A percentile compares a stretch with the other conserved stretches of the same genome.
phyloP scores from a whole-genome alignment of 805 yeast species.

The Hanseniaspora opuntiae region DNA sequence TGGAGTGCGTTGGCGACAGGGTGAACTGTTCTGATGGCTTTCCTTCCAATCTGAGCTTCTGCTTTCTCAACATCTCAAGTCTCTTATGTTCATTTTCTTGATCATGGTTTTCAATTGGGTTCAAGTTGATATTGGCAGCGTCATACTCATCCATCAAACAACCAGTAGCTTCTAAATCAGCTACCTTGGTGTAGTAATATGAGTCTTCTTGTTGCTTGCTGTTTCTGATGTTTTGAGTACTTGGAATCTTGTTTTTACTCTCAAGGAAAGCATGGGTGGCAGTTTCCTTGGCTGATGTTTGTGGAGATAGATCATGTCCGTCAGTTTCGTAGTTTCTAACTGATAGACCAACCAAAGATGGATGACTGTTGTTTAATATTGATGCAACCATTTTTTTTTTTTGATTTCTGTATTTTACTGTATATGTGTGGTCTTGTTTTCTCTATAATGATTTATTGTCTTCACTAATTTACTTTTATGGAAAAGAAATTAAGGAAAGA shows the following conservation, averaged over 20 bases:
- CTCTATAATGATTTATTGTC: too few species aligned
- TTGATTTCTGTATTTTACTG: background rate
- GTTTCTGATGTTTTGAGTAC: conserved; percentile 5
- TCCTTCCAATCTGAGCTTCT: background rate
- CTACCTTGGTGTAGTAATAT: conserved; percentile 22
- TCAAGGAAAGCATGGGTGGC: conserved; percentile 15
- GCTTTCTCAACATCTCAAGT: conserved; percentile 13
- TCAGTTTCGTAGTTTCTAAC: conserved; percentile 23
- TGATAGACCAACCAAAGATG: conserved; percentile 22
- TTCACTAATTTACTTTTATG: too few species aligned
- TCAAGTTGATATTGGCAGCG: conserved; percentile 9
- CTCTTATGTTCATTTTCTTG: conserved; percentile 14
- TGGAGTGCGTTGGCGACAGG: conserved; percentile 10
- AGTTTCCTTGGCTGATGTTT: conserved; percentile 11
- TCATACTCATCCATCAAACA: conserved; percentile 25
- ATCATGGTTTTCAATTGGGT: conserved; percentile 13
- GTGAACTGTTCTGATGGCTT: background rate
- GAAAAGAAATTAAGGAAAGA: too few species aligned
- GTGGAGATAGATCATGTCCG: conserved; percentile 13
- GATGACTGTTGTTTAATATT: conserved; percentile 13
- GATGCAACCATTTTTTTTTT: conserved; percentile 4
- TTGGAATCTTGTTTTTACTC: conserved; percentile 14
- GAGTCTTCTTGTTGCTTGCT: conserved; percentile 13
- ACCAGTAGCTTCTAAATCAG: conserved; percentile 25
- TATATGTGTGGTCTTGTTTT: background rate